phyloP scores from a whole-genome alignment of 2,329 filamentous ascomycete species.

The Xylaria sp. region DNA sequence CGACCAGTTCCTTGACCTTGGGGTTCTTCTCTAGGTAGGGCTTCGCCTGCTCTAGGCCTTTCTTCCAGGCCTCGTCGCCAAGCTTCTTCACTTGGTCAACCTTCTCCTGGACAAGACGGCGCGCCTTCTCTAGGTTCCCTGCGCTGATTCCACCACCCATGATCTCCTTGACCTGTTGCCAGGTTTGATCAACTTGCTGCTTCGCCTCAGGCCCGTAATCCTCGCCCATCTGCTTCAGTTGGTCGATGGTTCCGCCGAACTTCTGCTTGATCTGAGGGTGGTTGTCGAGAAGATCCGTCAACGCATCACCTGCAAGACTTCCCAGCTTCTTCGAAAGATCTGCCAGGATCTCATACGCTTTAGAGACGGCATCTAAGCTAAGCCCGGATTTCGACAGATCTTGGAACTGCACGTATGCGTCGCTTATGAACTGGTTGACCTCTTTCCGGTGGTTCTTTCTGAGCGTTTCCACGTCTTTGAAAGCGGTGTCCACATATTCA shows the following conservation, averaged over 20 bases:
- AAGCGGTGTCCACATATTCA: constrained; percentile 68
- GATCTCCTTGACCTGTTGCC: constrained; percentile 66
- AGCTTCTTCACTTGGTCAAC: constrained; percentile 66
- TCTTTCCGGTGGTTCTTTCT: constrained; percentile 69
- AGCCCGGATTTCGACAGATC: constrained; percentile 61
- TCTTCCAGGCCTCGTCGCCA: constrained; percentile 72
- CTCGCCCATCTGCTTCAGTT: constrained; percentile 70
- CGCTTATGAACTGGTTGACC: constrained; percentile 67
- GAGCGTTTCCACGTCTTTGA: constrained; percentile 71
- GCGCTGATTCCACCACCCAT: constrained; percentile 62
- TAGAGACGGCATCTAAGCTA: constrained; percentile 62
- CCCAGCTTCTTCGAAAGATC: constrained; percentile 63
- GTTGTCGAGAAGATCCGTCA: constrained; percentile 69
- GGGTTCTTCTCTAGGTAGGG: constrained; percentile 76
- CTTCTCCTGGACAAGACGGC: constrained; percentile 70
- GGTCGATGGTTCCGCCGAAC: constrained; percentile 67
- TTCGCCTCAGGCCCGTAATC: constrained; percentile 75
- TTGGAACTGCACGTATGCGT: constrained; percentile 70
- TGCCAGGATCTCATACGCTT: constrained; percentile 64
- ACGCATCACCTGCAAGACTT: constrained; percentile 63
- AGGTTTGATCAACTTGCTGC: constrained; percentile 74
- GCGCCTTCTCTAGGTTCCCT: constrained; percentile 55
- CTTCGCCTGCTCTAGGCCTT: constrained; percentile 71
- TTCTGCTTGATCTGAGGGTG: constrained; percentile 75
- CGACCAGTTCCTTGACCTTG: constrained; percentile 71